phyloP scores from a whole-genome alignment of 2,329 filamentous ascomycete genomes.

The Dactylellina cionopaga region DNA sequence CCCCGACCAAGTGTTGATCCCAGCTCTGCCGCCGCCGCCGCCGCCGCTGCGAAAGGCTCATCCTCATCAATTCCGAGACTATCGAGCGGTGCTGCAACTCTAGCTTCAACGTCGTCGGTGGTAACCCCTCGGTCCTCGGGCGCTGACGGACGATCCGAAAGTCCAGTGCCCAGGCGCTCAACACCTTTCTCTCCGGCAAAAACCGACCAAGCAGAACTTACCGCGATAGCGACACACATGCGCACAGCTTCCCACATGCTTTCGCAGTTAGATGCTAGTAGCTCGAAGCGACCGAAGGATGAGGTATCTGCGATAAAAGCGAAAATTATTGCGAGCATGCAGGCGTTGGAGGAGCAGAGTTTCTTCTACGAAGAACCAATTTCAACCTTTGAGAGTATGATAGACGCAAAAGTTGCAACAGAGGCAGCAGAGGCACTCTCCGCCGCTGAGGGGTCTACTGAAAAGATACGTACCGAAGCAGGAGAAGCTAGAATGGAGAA shows the following conservation, averaged over 20 bases:
- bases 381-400: constrained; percentile 83
- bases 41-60: constrained; percentile 14
- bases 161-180: constrained; percentile 54
- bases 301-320: constrained; percentile 85
- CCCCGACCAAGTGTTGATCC: constrained; percentile 58
- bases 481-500: constrained; percentile 88
- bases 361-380: constrained; percentile 75
- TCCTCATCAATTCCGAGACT: constrained; percentile 61
- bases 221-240: constrained; percentile 86
- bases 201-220: constrained; percentile 79
- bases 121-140: constrained; percentile 76
- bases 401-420: constrained; percentile 74
- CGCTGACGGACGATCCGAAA: constrained; percentile 58
- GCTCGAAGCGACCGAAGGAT: constrained; percentile 79
- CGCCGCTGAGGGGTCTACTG: constrained; percentile 59
- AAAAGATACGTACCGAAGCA: constrained; percentile 73
- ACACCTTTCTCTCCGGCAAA: constrained; percentile 69
- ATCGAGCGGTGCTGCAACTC: constrained; percentile 71
- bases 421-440: constrained; percentile 66
- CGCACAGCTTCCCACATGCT: constrained; percentile 87
- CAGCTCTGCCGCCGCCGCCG: too few species aligned
- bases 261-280: constrained; percentile 81
- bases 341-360: constrained; percentile 84
- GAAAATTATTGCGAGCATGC: constrained; percentile 91
- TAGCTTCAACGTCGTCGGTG: constrained; percentile 70